Evolutionary conservation across 768 basidiomycete species (phyloP), one percentile per base, ranked within the genome.

Genomic region (Rhodotorula babjevae): DNA sequence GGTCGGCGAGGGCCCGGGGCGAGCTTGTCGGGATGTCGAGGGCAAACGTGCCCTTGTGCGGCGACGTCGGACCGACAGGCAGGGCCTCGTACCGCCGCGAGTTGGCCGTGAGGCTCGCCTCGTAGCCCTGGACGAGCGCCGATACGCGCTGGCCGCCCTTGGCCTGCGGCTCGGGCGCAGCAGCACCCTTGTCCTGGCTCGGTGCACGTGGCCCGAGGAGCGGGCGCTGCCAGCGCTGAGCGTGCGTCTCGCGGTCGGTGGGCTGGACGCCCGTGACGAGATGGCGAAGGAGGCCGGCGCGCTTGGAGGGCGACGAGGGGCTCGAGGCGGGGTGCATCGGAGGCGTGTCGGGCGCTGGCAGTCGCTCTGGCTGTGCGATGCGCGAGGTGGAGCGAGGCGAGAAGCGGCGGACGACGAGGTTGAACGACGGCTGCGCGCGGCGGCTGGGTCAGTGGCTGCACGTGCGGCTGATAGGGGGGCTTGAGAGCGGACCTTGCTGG

Each of bases 181-280:
- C 9, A 7, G 14, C 33, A 8, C 23, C 36, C 31, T 23, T 19
- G 6, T 3, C 3, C 49, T 29, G 49, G 6, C 31, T 10, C 36
- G 49, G 31, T 1, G 49, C 23, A 2, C 47, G 27, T 6, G 62
- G 49, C 25, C 62, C 62, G 6, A 33, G 21, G 1, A 33, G 50
- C 27, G 49, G 50, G 9, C 52, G 33, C 10, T 46, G 18, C 65
- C 65, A 66, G 21, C 65, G 56, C 33, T 66, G 56, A 2, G 42
- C 46, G 31, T 66, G 65, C 46, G 57, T 47, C 18, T 46, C 31
- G 29, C 42, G n/a, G 57, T 66, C 65, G 23, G 46, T 23, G 2
- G 56, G 33, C 23, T 36, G 27, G 12, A 66, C 65, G 56, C 65
- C 65, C 4, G 65, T 58, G 46, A 66, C 44, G 31, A 66, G 55